Conservation (phyloP, 2,329 filamentous ascomycete genomes). For the Macroventuria anomochaeta region DNA sequence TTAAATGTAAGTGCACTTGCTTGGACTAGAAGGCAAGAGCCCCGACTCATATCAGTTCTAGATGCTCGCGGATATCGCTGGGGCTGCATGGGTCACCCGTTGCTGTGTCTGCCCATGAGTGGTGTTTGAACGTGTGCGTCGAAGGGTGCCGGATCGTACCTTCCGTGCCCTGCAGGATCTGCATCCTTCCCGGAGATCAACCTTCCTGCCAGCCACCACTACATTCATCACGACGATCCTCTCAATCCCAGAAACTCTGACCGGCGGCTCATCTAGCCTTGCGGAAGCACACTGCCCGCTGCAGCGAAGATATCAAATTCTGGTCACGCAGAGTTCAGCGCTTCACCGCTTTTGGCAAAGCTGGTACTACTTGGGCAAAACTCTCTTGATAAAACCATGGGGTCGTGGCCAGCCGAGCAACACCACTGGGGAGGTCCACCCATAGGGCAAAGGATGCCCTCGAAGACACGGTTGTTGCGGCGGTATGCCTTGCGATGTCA, state of each 20-base stretch:
- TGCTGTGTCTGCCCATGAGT: neutral
- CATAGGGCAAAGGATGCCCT: too few species aligned
- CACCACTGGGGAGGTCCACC: too few species aligned
- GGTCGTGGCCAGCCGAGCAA: too few species aligned
- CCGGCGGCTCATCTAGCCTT: neutral
- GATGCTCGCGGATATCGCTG: neutral
- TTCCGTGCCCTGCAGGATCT: neutral
- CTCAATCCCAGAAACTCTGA: neutral
- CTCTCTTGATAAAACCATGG: too few species aligned
- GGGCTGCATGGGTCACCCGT: neutral
- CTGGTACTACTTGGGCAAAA: too few species aligned
- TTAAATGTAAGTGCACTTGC: too few species aligned
- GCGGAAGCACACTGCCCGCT: neutral
- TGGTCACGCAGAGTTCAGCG: neutral
- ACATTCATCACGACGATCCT: neutral
- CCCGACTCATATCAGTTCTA: neutral
- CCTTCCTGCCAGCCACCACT: neutral
- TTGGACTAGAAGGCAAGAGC: too few species aligned
- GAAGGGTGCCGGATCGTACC: neutral
- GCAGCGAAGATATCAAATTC: neutral
- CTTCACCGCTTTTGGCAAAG: neutral
- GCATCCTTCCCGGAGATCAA: neutral
- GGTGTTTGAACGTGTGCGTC: slow-evolving; percentile 1
- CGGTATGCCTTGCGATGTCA: too few species aligned
- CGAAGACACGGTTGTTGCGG: too few species aligned